Evolutionary conservation across 768 basidiomycete species (phyloP).

Genomic region (Neoboletus brunneissimus): DNA sequence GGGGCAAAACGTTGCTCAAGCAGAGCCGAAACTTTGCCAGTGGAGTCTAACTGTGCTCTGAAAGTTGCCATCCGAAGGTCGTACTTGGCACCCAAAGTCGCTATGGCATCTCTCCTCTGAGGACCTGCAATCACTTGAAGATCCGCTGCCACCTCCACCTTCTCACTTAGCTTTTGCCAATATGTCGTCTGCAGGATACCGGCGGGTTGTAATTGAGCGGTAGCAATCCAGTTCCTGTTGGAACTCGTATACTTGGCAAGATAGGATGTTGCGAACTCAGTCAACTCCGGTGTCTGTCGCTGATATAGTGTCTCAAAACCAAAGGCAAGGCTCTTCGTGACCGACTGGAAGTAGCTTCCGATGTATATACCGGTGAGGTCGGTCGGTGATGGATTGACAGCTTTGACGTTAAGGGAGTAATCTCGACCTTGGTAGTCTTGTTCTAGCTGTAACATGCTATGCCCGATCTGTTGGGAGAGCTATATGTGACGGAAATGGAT

Average conservation of each 20-base stretch:
- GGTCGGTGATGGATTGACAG: slow-evolving; percentile 85
- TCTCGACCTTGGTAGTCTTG: slow-evolving; percentile 91
- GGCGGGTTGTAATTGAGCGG: slow-evolving; percentile 78
- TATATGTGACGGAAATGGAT: slow-evolving; percentile 33
- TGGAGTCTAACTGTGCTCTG: slow-evolving; percentile 91
- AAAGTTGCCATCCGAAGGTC: slow-evolving; percentile 93
- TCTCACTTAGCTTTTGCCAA: slow-evolving; percentile 93
- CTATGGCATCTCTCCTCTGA: slow-evolving; percentile 82
- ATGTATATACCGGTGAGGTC: slow-evolving; percentile 91
- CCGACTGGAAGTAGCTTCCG: slow-evolving; percentile 87
- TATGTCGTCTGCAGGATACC: slow-evolving; percentile 90
- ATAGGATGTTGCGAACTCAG: slow-evolving; percentile 73
- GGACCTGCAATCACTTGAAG: slow-evolving; percentile 79
- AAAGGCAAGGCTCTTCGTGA: slow-evolving; percentile 86
- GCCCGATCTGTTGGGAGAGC: slow-evolving; percentile 74
- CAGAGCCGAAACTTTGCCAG: slow-evolving; percentile 91
- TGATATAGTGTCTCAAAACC: slow-evolving; percentile 87
- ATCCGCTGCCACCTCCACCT: slow-evolving; percentile 97
- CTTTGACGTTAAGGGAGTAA: slow-evolving; percentile 81
- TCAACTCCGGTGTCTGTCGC: slow-evolving; percentile 64
- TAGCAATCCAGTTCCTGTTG: slow-evolving; percentile 88
- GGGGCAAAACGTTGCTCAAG: slow-evolving; percentile 97
- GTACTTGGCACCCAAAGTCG: slow-evolving; percentile 94
- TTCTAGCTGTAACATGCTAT: slow-evolving; percentile 91
- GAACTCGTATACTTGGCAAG: slow-evolving; percentile 74